Evolutionary conservation across 768 basidiomycete genomes (phyloP).

Genomic region (Rossbeevera mucosa): DNA sequence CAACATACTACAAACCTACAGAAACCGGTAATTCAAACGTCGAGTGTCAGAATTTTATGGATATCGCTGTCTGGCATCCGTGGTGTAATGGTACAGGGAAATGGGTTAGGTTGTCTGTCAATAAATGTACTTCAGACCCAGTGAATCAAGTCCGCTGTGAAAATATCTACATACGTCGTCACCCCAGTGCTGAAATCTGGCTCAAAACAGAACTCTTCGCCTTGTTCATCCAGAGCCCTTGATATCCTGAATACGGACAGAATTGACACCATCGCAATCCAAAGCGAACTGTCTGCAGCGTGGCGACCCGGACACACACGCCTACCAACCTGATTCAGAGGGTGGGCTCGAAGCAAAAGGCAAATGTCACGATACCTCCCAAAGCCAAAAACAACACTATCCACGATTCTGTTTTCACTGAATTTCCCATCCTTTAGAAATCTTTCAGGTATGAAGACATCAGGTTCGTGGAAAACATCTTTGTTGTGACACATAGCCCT

Average conservation of each 20-base stretch:
- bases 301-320: constrained; percentile 31
- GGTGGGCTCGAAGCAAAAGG: not conserved
- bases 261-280: constrained; percentile 25
- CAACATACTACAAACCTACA: not conserved
- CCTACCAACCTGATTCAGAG: constrained; percentile 7
- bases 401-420: not conserved
- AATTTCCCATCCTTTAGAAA: constrained; percentile 20
- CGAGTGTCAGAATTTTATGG: not conserved
- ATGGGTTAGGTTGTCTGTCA: constrained; percentile 11
- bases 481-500: constrained; percentile 18
- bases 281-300: constrained; percentile 29
- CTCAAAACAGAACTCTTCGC: constrained; percentile 22
- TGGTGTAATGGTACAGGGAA: constrained; percentile 14
- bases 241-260: constrained; percentile 26
- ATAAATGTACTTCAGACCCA: not conserved
- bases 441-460: constrained; percentile 31
- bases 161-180: constrained; percentile 5
- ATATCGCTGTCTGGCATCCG: constrained; percentile 1
- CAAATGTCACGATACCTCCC: constrained; percentile 14
- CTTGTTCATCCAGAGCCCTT: constrained; percentile 20
- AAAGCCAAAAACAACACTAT: constrained; percentile 20
- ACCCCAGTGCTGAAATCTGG: constrained; percentile 13
- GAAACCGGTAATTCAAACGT: not conserved
- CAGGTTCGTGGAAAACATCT: constrained; percentile 16
- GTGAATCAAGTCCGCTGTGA: not conserved